Evolutionary conservation across 352 stramenopile genomes (phyloP).

Genomic region (Poterioochromonas sp.): DNA sequence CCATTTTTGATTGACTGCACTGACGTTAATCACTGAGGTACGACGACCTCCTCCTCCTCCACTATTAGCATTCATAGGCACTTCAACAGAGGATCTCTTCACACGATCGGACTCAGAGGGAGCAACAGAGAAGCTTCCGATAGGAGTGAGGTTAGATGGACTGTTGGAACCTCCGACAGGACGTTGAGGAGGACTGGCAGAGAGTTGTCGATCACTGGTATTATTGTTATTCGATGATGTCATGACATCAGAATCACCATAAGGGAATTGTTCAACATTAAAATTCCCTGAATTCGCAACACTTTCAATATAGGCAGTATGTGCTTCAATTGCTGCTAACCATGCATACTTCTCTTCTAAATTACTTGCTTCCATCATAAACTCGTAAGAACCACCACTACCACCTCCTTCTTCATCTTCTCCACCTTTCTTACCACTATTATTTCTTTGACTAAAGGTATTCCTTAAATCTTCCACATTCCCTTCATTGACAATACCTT

Average conservation of each 20-base stretch:
- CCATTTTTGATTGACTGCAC: neutral
- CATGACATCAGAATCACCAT: neutral
- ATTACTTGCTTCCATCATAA: neutral
- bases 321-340: neutral
- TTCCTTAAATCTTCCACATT: neutral
- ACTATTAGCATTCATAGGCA: too few species aligned
- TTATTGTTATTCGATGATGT: neutral
- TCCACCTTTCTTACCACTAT: neutral
- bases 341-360: neutral
- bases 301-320: neutral
- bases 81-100: neutral
- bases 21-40: neutral
- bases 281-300: neutral
- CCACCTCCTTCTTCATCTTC: neutral
- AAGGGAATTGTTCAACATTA: neutral
- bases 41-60: too few species aligned
- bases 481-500: neutral
- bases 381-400: neutral
- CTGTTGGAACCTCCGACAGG: too few species aligned
- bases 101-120: neutral
- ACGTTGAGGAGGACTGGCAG: too few species aligned
- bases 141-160: too few species aligned
- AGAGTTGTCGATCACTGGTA: too few species aligned
- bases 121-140: neutral
- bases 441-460: neutral